Evolutionary conservation across 306 rosid genomes (phyloP), one percentile per base, ranked within the genome.

Genomic region (Malus sylvestris): DNA sequence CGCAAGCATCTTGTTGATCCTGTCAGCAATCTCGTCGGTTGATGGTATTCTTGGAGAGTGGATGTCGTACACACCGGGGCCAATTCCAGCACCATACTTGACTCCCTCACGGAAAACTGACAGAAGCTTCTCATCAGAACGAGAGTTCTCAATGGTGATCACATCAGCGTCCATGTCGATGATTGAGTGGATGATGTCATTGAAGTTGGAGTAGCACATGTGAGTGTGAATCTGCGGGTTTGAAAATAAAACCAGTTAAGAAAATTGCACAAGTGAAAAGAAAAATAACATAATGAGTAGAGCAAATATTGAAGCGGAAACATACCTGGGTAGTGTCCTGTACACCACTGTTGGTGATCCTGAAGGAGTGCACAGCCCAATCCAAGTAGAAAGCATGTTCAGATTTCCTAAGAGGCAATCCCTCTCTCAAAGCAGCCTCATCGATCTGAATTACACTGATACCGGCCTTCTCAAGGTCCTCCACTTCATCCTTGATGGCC

Each of bases 91-190:
- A 68, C 98, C 98, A 15, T 93, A 93, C 89, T 89, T 90, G 53
- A 93, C 97, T 77, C 97, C 97, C 81, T 90, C 97, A 2, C 97
- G 97, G 97, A 93, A 93, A n/a, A 93, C 97, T 1, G 97, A 90
- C 61, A 93, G 83, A 20, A 93, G 97, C 89, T 93, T 93, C 83
- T 93, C 97, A 61, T 93, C 97, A 0, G 97, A 93, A 18, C 97
- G 93, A 16, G 97, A 93, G 84, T 93, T 93, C 94, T 93, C 97
- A 58, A 93, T 93, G 76, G 97, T 93, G 86, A 93, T 93, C 61
- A 93, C 97, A 55, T 93, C 97, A 11, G 97, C 97, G 71, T 93
- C 97, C 97, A 93, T 93, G 52, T 93, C 84, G 6, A 93, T 93
- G 81, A 93, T 93, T 0, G 97, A 93, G 86, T 93, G 97, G 84